Evolutionary conservation across 83 land plant species (phyloP).

Genomic region (Picea abies): DNA sequence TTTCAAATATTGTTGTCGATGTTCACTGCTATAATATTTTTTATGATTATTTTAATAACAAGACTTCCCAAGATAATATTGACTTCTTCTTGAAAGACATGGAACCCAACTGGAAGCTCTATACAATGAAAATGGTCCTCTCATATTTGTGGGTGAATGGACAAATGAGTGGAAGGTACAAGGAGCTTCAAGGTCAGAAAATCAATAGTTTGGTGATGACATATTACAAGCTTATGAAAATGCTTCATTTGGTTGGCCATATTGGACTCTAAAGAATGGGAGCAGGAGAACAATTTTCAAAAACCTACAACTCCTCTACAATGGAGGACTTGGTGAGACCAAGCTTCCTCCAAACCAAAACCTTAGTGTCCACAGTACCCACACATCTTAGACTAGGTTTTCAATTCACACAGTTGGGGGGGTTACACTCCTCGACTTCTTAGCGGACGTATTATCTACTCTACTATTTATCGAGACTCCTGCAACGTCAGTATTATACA

Average conservation of each 20-base stretch:
- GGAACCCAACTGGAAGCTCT: slow-evolving; percentile 42
- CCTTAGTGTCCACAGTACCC: too few species aligned
- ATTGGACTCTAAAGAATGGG: slow-evolving; percentile 69
- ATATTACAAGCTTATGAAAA: slow-evolving; percentile 46
- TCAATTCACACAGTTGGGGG: too few species aligned
- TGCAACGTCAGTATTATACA: too few species aligned
- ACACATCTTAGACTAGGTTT: too few species aligned
- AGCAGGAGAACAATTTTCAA: too few species aligned
- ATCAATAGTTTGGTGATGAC: slow-evolving; percentile 62
- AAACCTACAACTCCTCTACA: too few species aligned
- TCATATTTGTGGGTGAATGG: slow-evolving; percentile 88
- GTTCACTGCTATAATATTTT: slow-evolving; percentile 84
- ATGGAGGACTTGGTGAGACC: too few species aligned
- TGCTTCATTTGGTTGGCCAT: slow-evolving; percentile 61
- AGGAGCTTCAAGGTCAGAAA: slow-evolving; percentile 31
- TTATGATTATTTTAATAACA: slow-evolving; percentile 35
- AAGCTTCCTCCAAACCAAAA: too few species aligned
- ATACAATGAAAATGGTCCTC: slow-evolving; percentile 55
- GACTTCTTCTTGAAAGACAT: slow-evolving; percentile 54
- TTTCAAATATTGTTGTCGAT: slow-evolving; percentile 62
- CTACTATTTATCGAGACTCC: too few species aligned
- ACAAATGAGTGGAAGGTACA: slow-evolving; percentile 32
- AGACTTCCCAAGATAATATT: slow-evolving; percentile 52
- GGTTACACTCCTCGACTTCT: too few species aligned
- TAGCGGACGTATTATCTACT: too few species aligned